These are phyloP conservation scores for Morella rubra DNA, from an alignment of 306 rosid species.

Conservation along the genomic window DNA sequence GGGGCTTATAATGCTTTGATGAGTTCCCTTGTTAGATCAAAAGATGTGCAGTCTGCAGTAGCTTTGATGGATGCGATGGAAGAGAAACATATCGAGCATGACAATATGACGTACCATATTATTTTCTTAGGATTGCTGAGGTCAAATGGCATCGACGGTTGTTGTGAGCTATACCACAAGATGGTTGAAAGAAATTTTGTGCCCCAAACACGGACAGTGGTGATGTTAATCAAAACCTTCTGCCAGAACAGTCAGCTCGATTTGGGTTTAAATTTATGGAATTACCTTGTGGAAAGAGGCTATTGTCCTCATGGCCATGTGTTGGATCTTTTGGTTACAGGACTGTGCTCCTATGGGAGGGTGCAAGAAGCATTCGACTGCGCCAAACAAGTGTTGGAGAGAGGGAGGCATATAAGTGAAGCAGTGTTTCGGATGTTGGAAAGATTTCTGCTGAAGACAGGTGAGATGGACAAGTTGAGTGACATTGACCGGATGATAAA, in stretches of 20 bases:
- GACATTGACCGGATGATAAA: slow-evolving; percentile 59
- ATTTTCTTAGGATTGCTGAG: slow-evolving; percentile 58
- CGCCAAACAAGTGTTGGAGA: slow-evolving; percentile 73
- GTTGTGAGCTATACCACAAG: slow-evolving; percentile 53
- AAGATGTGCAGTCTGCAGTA: slow-evolving; percentile 54
- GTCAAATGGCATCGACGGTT: slow-evolving; percentile 47
- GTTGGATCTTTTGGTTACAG: slow-evolving; percentile 75
- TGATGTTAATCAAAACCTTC: slow-evolving; percentile 68
- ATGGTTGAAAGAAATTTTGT: slow-evolving; percentile 61
- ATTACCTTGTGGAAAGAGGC: slow-evolving; percentile 64
- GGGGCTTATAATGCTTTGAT: slow-evolving; percentile 79
- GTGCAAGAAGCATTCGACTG: slow-evolving; percentile 68
- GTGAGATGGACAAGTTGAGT: slow-evolving; percentile 54
- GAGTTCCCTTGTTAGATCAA: slow-evolving; percentile 53
- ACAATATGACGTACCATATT: slow-evolving; percentile 71
- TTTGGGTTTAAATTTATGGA: slow-evolving; percentile 69
- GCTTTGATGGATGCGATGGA: slow-evolving; percentile 75
- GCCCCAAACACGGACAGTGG: slow-evolving; percentile 69
- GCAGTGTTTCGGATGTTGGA: slow-evolving; percentile 62
- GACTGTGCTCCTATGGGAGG: slow-evolving; percentile 66
- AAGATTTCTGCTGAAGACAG: slow-evolving; percentile 47
- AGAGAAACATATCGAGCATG: slow-evolving; percentile 48
- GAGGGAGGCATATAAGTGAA: slow-evolving; percentile 78
- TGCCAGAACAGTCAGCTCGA: slow-evolving; percentile 63
- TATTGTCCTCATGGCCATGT: slow-evolving; percentile 87